These are phyloP conservation scores for Penicillium parvum DNA, from an alignment of 495 filamentous ascomycete genomes.

Conservation along the genomic window DNA sequence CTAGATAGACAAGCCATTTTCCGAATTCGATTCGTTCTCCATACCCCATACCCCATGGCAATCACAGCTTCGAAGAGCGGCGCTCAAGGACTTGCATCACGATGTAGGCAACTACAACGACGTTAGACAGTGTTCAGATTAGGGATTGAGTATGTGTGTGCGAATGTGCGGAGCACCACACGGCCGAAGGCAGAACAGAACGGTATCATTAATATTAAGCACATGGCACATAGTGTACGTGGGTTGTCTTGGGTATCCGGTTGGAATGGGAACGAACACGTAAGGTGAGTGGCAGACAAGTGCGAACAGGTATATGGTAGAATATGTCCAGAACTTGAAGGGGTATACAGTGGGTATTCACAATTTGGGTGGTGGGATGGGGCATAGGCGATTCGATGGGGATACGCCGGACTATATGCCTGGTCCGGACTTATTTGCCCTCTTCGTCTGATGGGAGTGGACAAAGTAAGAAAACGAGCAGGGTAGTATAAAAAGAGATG, in stretches of 20 bases:
- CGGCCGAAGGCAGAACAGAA: slow-evolving; percentile 2
- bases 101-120: slow-evolving; percentile 34
- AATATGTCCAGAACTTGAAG: not conserved
- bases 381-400: not conserved
- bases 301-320: not conserved
- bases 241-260: slow-evolving; percentile 4
- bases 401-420: not conserved
- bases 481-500: slow-evolving; percentile 3
- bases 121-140: slow-evolving; percentile 13
- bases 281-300: not conserved
- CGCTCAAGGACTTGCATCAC: slow-evolving; percentile 29
- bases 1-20: not conserved
- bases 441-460: slow-evolving; percentile 6
- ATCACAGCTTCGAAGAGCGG: slow-evolving; percentile 32
- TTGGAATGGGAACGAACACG: slow-evolving; percentile 5
- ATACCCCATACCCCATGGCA: no score
- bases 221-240: slow-evolving; percentile 7
- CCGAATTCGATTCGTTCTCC: not conserved
- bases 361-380: not conserved
- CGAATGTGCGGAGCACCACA: not conserved
- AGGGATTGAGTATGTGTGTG: not conserved
- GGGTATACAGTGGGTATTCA: not conserved
- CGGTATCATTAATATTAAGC: slow-evolving; percentile 21
- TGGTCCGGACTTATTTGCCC: slow-evolving; percentile 2
- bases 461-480: slow-evolving; percentile 7